These are phyloP conservation scores for Cenococcum geophilum DNA, from an alignment of 495 filamentous ascomycete species.

Conservation along the genomic window DNA sequence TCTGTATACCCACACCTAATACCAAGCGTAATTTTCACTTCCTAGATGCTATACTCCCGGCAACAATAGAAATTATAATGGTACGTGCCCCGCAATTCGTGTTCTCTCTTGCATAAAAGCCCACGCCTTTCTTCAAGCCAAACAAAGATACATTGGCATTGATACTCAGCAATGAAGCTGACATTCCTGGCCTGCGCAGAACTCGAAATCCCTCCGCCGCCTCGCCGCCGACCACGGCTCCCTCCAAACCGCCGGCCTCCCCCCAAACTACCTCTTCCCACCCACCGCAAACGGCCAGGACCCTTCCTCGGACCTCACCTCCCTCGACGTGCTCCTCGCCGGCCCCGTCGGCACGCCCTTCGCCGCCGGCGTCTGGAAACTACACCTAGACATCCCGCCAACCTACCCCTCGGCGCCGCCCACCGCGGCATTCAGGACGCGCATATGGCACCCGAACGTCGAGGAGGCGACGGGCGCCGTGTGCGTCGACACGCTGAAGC, in stretches of 20 bases:
- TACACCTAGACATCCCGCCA: constrained; percentile 57
- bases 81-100: neutral
- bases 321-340: constrained; percentile 53
- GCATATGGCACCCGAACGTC: constrained; percentile 69
- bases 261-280: constrained; percentile 63
- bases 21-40: neutral
- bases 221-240: constrained; percentile 60
- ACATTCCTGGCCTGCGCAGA: constrained; percentile 26
- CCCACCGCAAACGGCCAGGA: constrained; percentile 33
- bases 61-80: neutral
- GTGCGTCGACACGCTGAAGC: constrained; percentile 67
- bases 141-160: neutral
- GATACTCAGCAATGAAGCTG: neutral
- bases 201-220: constrained; percentile 52
- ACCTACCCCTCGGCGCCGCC: constrained; percentile 61
- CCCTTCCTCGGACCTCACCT: constrained; percentile 52
- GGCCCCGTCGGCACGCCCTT: constrained; percentile 63
- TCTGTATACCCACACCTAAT: neutral
- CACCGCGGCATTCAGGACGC: constrained; percentile 60
- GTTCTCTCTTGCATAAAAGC: neutral
- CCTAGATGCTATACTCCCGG: neutral
- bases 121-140: neutral
- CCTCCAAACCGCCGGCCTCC: constrained; percentile 51
- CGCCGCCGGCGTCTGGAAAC: constrained; percentile 52
- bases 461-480: constrained; percentile 60